phyloP scores from a whole-genome alignment of 208 protist genomes.

The Trypanosoma cruzi region DNA sequence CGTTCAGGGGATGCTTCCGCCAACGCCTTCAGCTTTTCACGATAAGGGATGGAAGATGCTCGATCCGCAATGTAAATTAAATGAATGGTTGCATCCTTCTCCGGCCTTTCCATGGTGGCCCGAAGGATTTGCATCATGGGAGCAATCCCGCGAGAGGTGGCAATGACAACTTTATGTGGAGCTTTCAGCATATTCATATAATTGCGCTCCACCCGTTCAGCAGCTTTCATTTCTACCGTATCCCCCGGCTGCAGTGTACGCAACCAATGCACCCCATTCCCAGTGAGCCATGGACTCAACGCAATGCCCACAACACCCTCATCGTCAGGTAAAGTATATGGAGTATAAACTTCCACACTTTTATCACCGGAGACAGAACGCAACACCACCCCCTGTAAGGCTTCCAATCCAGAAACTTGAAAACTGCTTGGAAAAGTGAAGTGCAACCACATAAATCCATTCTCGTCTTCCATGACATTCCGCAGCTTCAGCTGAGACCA shows the following conservation, averaged over 20 bases:
- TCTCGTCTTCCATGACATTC: conserved; percentile 41
- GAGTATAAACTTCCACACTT: conserved; percentile 61
- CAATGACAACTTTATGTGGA: background rate
- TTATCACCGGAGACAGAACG: conserved; percentile 46
- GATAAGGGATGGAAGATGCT: background rate
- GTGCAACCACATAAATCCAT: conserved; percentile 54
- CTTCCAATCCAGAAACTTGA: conserved; percentile 51
- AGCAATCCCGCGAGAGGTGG: conserved; percentile 58
- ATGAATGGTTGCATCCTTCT: conserved; percentile 48
- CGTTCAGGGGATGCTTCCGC: conserved; percentile 40
- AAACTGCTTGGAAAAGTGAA: conserved; percentile 61
- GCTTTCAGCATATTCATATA: conserved; percentile 38
- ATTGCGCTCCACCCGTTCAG: conserved; percentile 50
- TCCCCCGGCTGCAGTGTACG: conserved; percentile 59
- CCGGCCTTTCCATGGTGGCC: conserved; percentile 46
- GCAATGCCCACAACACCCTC: conserved; percentile 22
- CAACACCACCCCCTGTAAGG: conserved; percentile 67
- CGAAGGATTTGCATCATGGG: conserved; percentile 85
- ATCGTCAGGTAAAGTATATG: conserved; percentile 73
- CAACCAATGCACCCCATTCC: conserved; percentile 37
- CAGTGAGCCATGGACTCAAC: background rate
- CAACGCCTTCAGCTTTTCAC: conserved; percentile 13
- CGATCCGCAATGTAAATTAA: conserved; percentile 59
- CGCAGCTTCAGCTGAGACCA: conserved; percentile 57
- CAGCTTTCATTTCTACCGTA: conserved; percentile 61